phyloP scores from a whole-genome alignment of 1,139 yeast species.

The Geotrichum carabidarum region DNA sequence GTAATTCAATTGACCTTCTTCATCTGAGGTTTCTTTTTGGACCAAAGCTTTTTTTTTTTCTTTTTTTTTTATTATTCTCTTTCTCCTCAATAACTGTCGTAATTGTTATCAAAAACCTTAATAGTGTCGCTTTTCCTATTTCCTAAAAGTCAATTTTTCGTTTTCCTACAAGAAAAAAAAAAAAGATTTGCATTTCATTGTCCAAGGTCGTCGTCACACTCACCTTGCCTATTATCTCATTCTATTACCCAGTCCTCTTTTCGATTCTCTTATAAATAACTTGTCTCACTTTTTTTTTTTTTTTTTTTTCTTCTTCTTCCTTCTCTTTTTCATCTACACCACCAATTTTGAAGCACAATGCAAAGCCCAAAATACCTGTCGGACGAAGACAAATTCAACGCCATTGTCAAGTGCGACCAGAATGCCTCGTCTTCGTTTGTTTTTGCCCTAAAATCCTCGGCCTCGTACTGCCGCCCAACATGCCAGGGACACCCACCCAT shows the following conservation, averaged over 20 bases:
- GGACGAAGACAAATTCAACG: slow-evolving; percentile 6
- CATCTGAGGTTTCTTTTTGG: not conserved
- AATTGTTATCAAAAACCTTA: not conserved
- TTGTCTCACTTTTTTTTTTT: not conserved
- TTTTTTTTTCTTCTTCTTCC: not conserved
- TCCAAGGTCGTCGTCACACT: too few species aligned
- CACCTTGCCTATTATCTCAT: too few species aligned
- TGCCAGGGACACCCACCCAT: slow-evolving; percentile 5
- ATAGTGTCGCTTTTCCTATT: not conserved
- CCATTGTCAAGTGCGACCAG: slow-evolving; percentile 1
- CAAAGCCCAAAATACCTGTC: slow-evolving; percentile 2
- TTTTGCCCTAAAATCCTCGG: slow-evolving; percentile 9
- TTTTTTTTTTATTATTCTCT: not conserved
- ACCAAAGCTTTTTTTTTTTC: too few species aligned
- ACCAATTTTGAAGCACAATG: too few species aligned
- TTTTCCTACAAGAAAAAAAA: too few species aligned
- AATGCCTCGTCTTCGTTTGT: slow-evolving; percentile 11
- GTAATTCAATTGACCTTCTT: slow-evolving; percentile 37
- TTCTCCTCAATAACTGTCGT: not conserved
- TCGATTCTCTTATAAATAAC: not conserved
- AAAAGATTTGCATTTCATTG: too few species aligned
- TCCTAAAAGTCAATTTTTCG: too few species aligned
- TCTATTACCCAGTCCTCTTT: not conserved
- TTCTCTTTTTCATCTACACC: not conserved
- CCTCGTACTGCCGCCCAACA: slow-evolving; percentile 16